Conservation (phyloP, 306 rosid genomes). For the Erythrophleum fordii region DNA sequence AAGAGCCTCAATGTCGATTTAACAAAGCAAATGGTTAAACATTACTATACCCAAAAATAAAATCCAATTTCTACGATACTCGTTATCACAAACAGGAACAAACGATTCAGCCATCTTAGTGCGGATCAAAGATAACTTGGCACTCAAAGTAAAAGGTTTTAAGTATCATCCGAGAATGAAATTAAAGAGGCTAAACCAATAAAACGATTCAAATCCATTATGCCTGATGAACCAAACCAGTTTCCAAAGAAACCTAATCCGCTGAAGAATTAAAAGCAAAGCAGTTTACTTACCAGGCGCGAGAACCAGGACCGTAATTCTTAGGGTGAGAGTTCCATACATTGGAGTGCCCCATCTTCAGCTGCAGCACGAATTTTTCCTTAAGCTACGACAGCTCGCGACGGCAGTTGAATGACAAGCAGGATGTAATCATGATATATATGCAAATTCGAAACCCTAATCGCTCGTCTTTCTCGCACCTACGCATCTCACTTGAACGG, state of each 20-base stretch:
- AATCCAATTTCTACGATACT: background rate
- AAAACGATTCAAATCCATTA: background rate
- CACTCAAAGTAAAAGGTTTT: background rate
- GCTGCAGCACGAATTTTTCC: no score
- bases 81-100: background rate
- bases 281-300: conserved; percentile 63
- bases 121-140: background rate
- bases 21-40: background rate
- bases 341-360: conserved; percentile 82
- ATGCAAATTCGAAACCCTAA: conserved; percentile 48
- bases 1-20: no score
- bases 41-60: background rate
- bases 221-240: background rate
- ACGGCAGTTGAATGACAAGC: background rate
- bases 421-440: background rate
- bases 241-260: background rate
- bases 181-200: background rate
- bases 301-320: conserved; percentile 96
- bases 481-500: background rate
- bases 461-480: background rate
- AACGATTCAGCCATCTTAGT: background rate
- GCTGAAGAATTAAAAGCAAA: background rate
- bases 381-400: background rate
- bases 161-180: background rate
- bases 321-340: conserved; percentile 96